phyloP scores from a whole-genome alignment of 805 yeast species.

The Ogataea paradorogensis region DNA sequence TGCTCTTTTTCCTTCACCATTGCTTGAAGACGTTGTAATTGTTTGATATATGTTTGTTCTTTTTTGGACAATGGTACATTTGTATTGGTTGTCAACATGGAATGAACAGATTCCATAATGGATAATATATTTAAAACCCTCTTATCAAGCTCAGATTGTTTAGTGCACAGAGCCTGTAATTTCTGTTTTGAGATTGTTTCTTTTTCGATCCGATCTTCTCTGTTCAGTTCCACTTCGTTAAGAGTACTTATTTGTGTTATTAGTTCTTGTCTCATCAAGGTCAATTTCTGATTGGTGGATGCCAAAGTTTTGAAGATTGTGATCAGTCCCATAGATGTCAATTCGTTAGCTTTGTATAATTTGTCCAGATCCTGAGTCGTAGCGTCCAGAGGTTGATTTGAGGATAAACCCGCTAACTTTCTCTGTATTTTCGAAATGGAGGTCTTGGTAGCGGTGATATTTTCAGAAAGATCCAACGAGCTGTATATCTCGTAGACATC shows the following conservation, averaged over 20 bases:
- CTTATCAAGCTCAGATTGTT: conserved; percentile 26
- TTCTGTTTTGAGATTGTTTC: conserved; percentile 10
- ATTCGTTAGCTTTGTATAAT: conserved; percentile 18
- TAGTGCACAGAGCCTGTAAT: conserved; percentile 26
- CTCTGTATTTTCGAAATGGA: conserved; percentile 10
- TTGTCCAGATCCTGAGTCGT: conserved; percentile 15
- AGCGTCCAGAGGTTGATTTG: conserved; percentile 11
- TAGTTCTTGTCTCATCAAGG: conserved; percentile 21
- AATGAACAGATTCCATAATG: conserved; percentile 9
- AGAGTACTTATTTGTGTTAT: conserved; percentile 25
- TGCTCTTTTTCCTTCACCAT: conserved; percentile 19
- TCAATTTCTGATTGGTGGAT: conserved; percentile 17
- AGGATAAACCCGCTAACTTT: conserved; percentile 2
- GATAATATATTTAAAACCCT: conserved; percentile 17
- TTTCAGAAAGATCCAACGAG: neutral
- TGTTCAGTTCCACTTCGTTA: conserved; percentile 16
- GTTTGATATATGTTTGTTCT: conserved; percentile 25
- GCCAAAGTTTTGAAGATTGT: conserved; percentile 21
- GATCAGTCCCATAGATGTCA: conserved; percentile 16
- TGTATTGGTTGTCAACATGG: conserved; percentile 4
- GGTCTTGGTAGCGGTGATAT: neutral
- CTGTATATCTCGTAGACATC: neutral
- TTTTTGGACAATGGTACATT: conserved; percentile 24
- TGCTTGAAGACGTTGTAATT: conserved; percentile 22
- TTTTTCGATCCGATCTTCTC: conserved; percentile 3